Conservation (phyloP, 495 filamentous ascomycete genomes). For the Podospora australis region DNA sequence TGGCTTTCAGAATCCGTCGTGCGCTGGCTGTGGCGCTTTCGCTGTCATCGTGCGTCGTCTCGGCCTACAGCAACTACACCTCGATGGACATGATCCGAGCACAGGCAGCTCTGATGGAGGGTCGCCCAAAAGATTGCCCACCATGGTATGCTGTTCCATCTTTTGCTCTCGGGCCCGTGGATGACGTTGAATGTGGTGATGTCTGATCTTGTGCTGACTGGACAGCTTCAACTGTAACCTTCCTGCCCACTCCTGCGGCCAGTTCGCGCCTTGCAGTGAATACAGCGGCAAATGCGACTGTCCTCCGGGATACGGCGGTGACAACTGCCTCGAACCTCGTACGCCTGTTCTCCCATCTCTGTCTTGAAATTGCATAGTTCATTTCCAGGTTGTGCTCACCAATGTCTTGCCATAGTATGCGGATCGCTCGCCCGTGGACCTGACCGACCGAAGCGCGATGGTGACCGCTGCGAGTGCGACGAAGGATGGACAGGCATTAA, state of each 20-base stretch:
- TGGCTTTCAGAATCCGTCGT: constrained; percentile 31
- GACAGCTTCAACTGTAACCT: constrained; percentile 95
- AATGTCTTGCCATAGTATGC: constrained; percentile 50
- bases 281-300: constrained; percentile 88
- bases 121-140: constrained; percentile 54
- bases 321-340: constrained; percentile 80
- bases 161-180: not conserved
- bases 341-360: constrained; percentile 14
- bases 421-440: constrained; percentile 76
- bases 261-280: constrained; percentile 78
- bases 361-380: not conserved
- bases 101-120: constrained; percentile 44
- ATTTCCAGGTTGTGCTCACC: constrained; percentile 14
- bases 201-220: not conserved
- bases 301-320: constrained; percentile 84
- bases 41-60: constrained; percentile 35
- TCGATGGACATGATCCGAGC: constrained; percentile 46
- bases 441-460: constrained; percentile 63
- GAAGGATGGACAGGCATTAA: constrained; percentile 98
- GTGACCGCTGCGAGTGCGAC: constrained; percentile 71
- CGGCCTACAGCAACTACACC: constrained; percentile 39
- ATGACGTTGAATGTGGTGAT: constrained; percentile 11
- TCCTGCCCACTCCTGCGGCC: constrained; percentile 80
- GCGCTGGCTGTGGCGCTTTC: constrained; percentile 32
- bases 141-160: constrained; percentile 62